phyloP scores from a whole-genome alignment of 1,284 basidiomycete species.

The Cystobasidiaceae sp. region DNA sequence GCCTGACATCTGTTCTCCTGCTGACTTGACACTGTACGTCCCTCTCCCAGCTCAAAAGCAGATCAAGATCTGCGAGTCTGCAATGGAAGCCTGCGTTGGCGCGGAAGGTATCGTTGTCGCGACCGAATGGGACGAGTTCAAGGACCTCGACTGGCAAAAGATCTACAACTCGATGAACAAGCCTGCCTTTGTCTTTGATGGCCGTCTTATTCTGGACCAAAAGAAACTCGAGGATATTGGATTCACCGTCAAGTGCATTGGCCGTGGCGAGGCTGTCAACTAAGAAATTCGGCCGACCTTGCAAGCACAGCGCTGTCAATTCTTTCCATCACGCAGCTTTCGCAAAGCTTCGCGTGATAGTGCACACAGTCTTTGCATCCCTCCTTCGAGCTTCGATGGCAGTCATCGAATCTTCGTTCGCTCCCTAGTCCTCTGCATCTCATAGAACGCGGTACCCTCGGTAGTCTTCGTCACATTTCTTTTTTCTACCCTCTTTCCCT shows the following conservation, averaged over 20 bases:
- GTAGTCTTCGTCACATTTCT: background rate
- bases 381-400: too few relatives aligned
- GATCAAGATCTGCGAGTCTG: constrained; percentile 69
- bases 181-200: constrained; percentile 65
- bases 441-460: background rate
- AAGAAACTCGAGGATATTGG: constrained; percentile 76
- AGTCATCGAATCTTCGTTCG: too few relatives aligned
- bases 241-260: constrained; percentile 67
- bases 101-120: constrained; percentile 85
- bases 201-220: constrained; percentile 75
- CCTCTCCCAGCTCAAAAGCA: constrained; percentile 69
- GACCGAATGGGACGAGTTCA: constrained; percentile 89
- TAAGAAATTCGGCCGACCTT: too few relatives aligned
- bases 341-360: too few relatives aligned
- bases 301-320: background rate
- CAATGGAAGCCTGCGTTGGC: constrained; percentile 78
- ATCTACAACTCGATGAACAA: constrained; percentile 89
- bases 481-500: too few relatives aligned
- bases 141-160: constrained; percentile 76
- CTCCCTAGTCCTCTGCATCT: too few relatives aligned
- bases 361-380: too few relatives aligned
- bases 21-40: background rate
- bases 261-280: constrained; percentile 37
- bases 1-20: too few relatives aligned
- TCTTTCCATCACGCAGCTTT: too few relatives aligned